Base-by-base conservation (phyloP, 2,329 filamentous ascomycete genomes). In the Thelonectria discophora region DNA sequence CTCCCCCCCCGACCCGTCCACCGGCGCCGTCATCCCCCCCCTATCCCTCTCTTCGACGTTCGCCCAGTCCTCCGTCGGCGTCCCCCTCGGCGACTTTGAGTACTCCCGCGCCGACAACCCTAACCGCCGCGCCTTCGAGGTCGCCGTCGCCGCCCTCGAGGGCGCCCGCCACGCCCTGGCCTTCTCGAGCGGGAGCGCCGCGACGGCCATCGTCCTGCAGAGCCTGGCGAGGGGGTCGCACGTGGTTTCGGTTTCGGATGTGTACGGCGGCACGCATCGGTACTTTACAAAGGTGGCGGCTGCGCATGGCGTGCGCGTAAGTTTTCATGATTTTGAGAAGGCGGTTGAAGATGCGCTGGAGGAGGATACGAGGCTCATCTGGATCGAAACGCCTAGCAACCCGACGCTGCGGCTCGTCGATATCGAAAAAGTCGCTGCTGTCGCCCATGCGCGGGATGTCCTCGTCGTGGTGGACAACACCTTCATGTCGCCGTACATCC, bases 381-480 rank as follows among this genome's bases (percentile, higher is more conserved):
- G 95, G 95, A 98, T 99, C 74, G 77, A 99, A 81, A 90, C 88
- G 8, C 95, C 95, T 18, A 95, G 91, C 71, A 99, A 99, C 81
- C 95, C 95, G 0, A 99, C 95, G 7, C 84, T 99, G 58, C 88
- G 91, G 30, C 85, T 99, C 51, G 94, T 97, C 66, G 94, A 98
- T 79, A 97, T 99, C 75, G 85, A 91, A 71, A 89, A 91, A 55
- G 91, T 98, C 40, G 90, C 91, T 20, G 88, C 87, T 24, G 85
- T 90, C 55, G 95, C 95, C 15, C 95, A 98, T 78, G 83, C 89
- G 71, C 91, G 92, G 74, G 94, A 94, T 64, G 92, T 98, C 73
- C 84, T 92, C 75, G 95, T 99, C 43, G 95, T 99, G n/a, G 95
- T 99, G 37, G 95, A 99, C 82, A 99, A 99, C 83, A 99, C 95